Evolutionary conservation across 2,329 filamentous ascomycete species (phyloP).

Genomic region (Calonectria hongkongensis): DNA sequence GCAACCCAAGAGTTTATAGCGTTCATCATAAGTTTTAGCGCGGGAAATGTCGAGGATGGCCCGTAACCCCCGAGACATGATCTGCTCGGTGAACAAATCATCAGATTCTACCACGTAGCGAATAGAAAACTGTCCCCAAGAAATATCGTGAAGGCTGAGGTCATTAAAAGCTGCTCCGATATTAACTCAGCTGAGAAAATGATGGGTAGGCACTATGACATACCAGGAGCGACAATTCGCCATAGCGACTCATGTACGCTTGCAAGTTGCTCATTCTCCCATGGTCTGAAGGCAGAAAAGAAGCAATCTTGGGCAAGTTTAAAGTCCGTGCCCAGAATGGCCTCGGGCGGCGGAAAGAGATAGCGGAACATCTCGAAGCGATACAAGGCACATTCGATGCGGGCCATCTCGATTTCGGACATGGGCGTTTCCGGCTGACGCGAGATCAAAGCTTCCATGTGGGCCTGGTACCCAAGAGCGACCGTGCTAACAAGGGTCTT

Average conservation of each 20-base stretch:
- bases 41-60: neutral
- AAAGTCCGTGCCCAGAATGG: neutral
- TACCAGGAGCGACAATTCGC: conserved; percentile 10
- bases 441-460: neutral
- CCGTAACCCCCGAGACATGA: neutral
- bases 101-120: neutral
- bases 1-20: neutral
- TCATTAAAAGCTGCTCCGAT: neutral
- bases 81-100: conserved; percentile 9
- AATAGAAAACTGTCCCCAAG: conserved; percentile 1
- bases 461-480: neutral
- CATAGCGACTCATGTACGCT: conserved; percentile 4
- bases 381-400: neutral
- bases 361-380: conserved; percentile 5
- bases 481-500: neutral
- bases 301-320: neutral
- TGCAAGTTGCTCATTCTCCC: conserved; percentile 17
- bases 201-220: neutral
- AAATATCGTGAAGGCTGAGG: conserved; percentile 9
- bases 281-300: neutral
- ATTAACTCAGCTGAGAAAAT: neutral
- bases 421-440: neutral
- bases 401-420: neutral
- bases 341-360: conserved; percentile 9
- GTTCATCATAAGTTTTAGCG: neutral